Evolutionary conservation across 2,329 filamentous ascomycete species (phyloP).

Genomic region (Curvularia verruculosa): DNA sequence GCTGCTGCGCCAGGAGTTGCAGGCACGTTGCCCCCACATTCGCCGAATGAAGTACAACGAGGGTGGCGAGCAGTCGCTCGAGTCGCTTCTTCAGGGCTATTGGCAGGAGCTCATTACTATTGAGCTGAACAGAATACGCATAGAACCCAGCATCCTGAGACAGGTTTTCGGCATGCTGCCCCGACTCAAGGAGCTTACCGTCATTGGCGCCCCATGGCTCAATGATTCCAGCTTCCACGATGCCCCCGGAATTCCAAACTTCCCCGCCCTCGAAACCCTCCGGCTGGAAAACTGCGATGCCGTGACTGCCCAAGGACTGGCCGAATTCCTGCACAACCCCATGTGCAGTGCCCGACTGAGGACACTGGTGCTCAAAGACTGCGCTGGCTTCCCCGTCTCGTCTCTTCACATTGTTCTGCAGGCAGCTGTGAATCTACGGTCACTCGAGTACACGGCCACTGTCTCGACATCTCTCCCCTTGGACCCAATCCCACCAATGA

Average conservation of each 20-base stretch:
- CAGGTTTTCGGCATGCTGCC: conserved; percentile 72
- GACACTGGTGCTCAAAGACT: conserved; percentile 70
- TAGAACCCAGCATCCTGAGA: conserved; percentile 74
- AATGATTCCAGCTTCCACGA: conserved; percentile 77
- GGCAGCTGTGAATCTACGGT: conserved; percentile 63
- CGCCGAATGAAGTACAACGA: conserved; percentile 85
- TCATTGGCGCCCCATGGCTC: conserved; percentile 72
- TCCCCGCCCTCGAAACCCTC: conserved; percentile 77
- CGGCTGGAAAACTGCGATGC: conserved; percentile 73
- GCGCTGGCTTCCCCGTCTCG: conserved; percentile 70
- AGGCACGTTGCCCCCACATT: conserved; percentile 80
- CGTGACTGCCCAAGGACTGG: conserved; percentile 74
- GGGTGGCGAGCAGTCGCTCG: conserved; percentile 79
- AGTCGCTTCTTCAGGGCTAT: conserved; percentile 68
- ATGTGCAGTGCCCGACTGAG: conserved; percentile 64
- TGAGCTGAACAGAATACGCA: conserved; percentile 69
- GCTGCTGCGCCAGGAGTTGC: conserved; percentile 80
- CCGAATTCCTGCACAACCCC: conserved; percentile 67
- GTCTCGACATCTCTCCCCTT: conserved; percentile 64
- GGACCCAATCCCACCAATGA: conserved; percentile 65
- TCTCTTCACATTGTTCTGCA: conserved; percentile 67
- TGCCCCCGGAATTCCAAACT: conserved; percentile 69
- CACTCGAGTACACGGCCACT: conserved; percentile 63
- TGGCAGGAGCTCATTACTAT: conserved; percentile 77
- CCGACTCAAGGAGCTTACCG: conserved; percentile 73